Evolutionary conservation across 2,329 filamentous ascomycete genomes (phyloP), one percentile per base, ranked within the genome.

Genomic region (Cyphellophora europaea): DNA sequence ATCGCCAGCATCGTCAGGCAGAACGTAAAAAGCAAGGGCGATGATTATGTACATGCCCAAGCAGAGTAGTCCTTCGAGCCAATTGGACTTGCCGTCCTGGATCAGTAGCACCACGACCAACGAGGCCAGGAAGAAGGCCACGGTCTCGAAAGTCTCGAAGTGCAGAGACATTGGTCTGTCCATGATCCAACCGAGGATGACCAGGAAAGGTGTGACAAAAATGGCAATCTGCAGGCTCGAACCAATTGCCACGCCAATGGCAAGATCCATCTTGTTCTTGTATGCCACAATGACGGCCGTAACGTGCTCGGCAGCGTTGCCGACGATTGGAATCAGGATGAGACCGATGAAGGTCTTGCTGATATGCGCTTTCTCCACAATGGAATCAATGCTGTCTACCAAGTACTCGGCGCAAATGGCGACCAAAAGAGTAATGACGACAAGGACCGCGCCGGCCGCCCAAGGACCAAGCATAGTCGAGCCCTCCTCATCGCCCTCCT

Each of bases 211-310:
- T 1, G 83, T 88, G 31, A 89, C 82, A 29, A 87, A 77, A 30
- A 89, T 67, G 14, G 83, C 82, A 50, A 89, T 89, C 59, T 89
- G 83, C 54, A 89, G 78, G 56, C 79, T 84, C 40, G 79, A 85
- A 30, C 83, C 83, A 51, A 89, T 82, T 17, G 83, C 83, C 33
- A 89, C 82, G 27, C 81, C 80, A 65, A 89, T 83, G 18, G 83
- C 77, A 25, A 66, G 55, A 43, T 71, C 67, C 67, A 71, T 71
- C 54, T 71, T 88, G 61, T 88, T 74, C 57, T 84, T 81, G 44
- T 78, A 67, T 0, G 83, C 82, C 16, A 88, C 82, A 18, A 87
- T 79, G 12, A 86, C 79, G 12, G 83, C 83, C 1, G 83, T 88
- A 25, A 87, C 82, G 51, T 88, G 82, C 56, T 88, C 82, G 3